Percentiles rank a stretch among this genome's conserved stretches.
phyloP scores from a whole-genome alignment of 768 basidiomycete species.

The Gloeopeniophorella convolvens region DNA sequence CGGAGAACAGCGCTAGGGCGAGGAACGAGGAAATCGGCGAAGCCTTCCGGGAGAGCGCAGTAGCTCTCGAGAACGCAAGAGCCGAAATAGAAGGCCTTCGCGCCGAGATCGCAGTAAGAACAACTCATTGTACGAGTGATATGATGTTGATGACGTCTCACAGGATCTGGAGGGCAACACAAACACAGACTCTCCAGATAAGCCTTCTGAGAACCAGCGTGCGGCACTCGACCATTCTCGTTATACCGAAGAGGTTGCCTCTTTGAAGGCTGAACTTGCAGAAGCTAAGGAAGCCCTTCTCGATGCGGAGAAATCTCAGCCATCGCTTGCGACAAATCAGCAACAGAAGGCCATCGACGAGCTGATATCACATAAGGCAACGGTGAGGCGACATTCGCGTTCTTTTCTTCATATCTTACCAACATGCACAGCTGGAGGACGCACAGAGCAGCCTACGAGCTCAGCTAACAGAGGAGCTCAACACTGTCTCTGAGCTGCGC shows the following conservation, averaged over 20 bases:
- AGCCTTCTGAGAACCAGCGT: conserved; percentile 42
- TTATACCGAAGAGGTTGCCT: conserved; percentile 49
- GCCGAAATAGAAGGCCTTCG: conserved; percentile 83
- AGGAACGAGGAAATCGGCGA: conserved; percentile 84
- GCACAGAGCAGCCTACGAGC: conserved; percentile 1
- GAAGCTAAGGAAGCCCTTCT: conserved; percentile 30
- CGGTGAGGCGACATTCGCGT: conserved; percentile 9
- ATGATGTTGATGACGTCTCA: background rate
- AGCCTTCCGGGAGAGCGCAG: conserved; percentile 80
- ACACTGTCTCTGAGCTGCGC: conserved; percentile 20
- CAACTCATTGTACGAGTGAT: background rate
- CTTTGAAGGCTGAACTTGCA: conserved; percentile 44
- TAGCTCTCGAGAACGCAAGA: conserved; percentile 81
- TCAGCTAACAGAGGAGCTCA: conserved; percentile 13
- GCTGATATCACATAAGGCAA: conserved; percentile 8
- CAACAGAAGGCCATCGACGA: conserved; percentile 15
- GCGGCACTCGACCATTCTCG: conserved; percentile 45
- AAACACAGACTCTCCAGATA: conserved; percentile 30
- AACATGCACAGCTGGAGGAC: conserved; percentile 7
- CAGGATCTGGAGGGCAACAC: conserved; percentile 60
- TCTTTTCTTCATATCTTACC: background rate
- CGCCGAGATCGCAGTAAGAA: conserved; percentile 66
- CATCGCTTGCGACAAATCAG: background rate
- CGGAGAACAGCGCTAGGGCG: conserved; percentile 53
- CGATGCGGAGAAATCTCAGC: conserved; percentile 16